Evolutionary conservation across 306 rosid species (phyloP).

Genomic region (Ceratonia siliqua): DNA sequence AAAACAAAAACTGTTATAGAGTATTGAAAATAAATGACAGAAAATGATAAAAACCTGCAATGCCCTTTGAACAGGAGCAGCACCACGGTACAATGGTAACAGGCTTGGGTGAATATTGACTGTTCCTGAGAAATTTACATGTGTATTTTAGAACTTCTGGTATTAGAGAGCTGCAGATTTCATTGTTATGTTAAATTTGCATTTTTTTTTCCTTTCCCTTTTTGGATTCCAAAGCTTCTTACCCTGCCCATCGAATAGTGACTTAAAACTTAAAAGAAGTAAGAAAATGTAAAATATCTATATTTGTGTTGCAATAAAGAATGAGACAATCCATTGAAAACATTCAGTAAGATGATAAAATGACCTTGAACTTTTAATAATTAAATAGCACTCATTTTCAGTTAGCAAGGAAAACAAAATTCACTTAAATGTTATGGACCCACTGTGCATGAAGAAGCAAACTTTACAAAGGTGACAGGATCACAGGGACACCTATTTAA

Average conservation of each 20-base stretch:
- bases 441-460: neutral
- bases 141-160: neutral
- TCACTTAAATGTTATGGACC: neutral
- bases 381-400: neutral
- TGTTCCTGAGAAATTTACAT: constrained; percentile 61
- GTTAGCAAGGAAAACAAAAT: neutral
- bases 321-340: neutral
- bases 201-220: neutral
- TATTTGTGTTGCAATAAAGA: neutral
- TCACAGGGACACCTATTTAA: neutral
- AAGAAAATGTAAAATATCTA: neutral
- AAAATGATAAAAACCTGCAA: constrained; percentile 59
- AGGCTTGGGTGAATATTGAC: constrained; percentile 92
- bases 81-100: constrained; percentile 88
- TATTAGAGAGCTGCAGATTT: constrained; percentile 15
- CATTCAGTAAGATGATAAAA: neutral
- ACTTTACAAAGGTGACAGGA: neutral
- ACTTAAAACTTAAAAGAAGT: neutral
- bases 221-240: neutral
- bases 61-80: constrained; percentile 97
- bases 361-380: neutral
- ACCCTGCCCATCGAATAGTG: neutral
- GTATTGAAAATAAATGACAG: constrained; percentile 2
- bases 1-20: constrained; percentile 1
- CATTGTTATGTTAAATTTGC: neutral